phyloP scores from a whole-genome alignment of 306 rosid species.

The Begonia loranthoides region DNA sequence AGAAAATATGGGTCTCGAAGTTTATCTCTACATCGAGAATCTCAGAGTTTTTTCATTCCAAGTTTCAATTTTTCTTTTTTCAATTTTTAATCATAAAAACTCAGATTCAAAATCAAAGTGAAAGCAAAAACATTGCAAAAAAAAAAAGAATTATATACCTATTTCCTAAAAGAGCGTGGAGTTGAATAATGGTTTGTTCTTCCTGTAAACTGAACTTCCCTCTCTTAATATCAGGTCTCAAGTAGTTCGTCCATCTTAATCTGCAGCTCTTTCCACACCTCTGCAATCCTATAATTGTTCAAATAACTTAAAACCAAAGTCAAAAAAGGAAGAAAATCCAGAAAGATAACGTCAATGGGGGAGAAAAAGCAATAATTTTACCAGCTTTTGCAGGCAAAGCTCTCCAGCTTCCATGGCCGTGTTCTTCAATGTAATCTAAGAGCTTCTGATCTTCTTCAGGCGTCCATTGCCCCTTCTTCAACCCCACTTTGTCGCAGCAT shows the following conservation, averaged over 20 bases:
- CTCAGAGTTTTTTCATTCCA: too few species aligned
- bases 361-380: conserved; percentile 3
- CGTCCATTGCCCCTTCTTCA: conserved; percentile 99
- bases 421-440: conserved; percentile 86
- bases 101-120: too few species aligned
- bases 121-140: too few species aligned
- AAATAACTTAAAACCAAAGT: too few species aligned
- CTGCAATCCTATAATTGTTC: conserved; percentile 51
- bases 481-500: conserved; percentile 94
- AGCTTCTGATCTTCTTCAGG: conserved; percentile 99
- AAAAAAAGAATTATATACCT: conserved; percentile 30
- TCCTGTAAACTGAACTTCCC: conserved; percentile 97
- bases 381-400: conserved; percentile 97
- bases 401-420: conserved; percentile 99
- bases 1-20: too few species aligned
- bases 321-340: too few species aligned
- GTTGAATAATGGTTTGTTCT: conserved; percentile 98
- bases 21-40: too few species aligned
- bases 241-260: conserved; percentile 95
- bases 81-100: too few species aligned
- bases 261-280: conserved; percentile 99
- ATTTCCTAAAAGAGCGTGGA: conserved; percentile 96
- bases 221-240: conserved; percentile 95
- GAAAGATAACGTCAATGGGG: too few species aligned
- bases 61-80: too few species aligned